Evolutionary conservation across 2,329 filamentous ascomycete genomes (phyloP), one percentile per base, ranked within the genome.

Genomic region (Neospermospora avenae): DNA sequence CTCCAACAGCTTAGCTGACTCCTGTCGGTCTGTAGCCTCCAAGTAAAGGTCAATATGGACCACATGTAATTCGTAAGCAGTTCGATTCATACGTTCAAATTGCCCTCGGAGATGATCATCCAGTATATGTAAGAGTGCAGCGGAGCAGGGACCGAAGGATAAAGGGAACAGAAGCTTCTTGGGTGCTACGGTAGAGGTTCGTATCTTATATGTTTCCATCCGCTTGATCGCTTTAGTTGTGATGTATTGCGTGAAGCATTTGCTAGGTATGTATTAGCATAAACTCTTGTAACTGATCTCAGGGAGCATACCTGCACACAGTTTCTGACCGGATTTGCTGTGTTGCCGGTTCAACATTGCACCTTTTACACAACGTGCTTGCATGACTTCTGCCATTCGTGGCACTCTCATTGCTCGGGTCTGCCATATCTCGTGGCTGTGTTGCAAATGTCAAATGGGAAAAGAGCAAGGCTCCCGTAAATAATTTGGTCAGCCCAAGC

Each of bases 131-230:
- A 96, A 79, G 45, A 99, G 78, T 14, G 86, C 84, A 14, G 89
- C 81, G 0, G 93, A 98, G 1, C 90, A 95, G 1, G 89, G 78
- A 0, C 95, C 93, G 69, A 91, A 87, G 0, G 93, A 96, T 1
- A 97, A 77, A 5, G 92, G 91, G 20, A 96, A 77, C 18, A 96
- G 77, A 51, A 96, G 83, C 70, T 71, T 76, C 66, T 69, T 65
- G 69, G 71, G 63, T 69, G 73, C 60, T 54, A 73, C 70, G 57
- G 62, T 65, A 41, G 69, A 68, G 28, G 63, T 72, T 39, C 77
- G 76, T 39, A 85, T 79, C 48, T 82, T 79, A 70, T 87, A 89
- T 42, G 80, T 80, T 67, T 88, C 85, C 77, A 89, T 84, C 51
- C 92, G 89, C 74, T 93, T 93, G 67, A 91, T 82, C 62, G 87